phyloP scores from a whole-genome alignment of 495 filamentous ascomycete species.

The Bacidia rubella region DNA sequence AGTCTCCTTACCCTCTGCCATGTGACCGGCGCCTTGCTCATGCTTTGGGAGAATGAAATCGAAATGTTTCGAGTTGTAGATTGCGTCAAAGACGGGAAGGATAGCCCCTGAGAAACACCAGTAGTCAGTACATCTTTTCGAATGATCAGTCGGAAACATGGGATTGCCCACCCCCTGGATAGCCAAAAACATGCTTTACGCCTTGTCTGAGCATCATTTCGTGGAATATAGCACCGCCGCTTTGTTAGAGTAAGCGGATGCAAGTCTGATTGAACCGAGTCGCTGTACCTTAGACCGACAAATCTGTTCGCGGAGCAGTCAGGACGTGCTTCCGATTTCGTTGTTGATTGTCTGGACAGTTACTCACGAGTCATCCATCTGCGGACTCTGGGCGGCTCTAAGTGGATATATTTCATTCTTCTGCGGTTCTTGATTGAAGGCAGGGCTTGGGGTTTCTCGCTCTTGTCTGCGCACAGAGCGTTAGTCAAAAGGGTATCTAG shows the following conservation, averaged over 20 bases:
- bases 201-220: constrained; percentile 94
- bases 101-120: constrained; percentile 30
- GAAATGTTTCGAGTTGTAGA: constrained; percentile 49
- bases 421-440: constrained; percentile 52
- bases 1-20: too few species aligned
- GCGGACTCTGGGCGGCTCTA: constrained; percentile 41
- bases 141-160: constrained; percentile 13
- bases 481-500: constrained; percentile 10
- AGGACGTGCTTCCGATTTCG: not conserved
- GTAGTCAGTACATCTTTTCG: constrained; percentile 30
- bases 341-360: not conserved
- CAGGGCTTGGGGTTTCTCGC: constrained; percentile 50
- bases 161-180: not conserved
- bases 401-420: constrained; percentile 58
- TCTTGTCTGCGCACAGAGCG: constrained; percentile 21
- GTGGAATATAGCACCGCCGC: constrained; percentile 93
- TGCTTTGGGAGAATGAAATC: constrained; percentile 48
- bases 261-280: too few species aligned
- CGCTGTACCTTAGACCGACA: constrained; percentile 90
- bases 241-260: too few species aligned
- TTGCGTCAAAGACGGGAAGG: constrained; percentile 45
- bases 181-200: constrained; percentile 67
- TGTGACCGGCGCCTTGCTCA: constrained; percentile 54
- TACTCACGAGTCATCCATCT: constrained; percentile 60
- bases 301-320: constrained; percentile 40